Conservation (phyloP, 805 yeast species). For the Kodamaea restingae region DNA sequence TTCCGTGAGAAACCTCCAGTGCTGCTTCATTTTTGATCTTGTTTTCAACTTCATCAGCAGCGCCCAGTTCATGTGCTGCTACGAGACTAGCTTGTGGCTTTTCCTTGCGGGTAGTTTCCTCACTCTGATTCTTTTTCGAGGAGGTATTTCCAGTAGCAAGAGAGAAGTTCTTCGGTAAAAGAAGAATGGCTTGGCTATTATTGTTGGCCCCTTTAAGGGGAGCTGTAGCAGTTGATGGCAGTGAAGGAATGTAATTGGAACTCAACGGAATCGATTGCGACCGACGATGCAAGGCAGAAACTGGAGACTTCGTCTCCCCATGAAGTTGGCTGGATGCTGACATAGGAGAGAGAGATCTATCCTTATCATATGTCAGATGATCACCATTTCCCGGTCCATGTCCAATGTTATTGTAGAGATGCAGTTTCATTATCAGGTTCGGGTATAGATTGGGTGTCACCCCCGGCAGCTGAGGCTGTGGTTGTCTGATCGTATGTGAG, state of each 20-base stretch:
- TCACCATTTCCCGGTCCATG: background rate
- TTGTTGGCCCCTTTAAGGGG: background rate
- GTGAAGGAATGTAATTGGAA: conserved; percentile 16
- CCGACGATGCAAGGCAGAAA: conserved; percentile 23
- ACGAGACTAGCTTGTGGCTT: too few relatives aligned
- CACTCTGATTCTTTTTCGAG: background rate
- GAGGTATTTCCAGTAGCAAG: conserved; percentile 18
- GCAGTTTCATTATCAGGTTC: background rate
- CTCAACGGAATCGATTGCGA: conserved; percentile 33
- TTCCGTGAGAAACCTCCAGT: background rate
- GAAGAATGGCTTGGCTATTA: conserved; percentile 42
- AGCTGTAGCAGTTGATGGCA: conserved; percentile 3
- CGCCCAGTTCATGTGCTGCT: background rate
- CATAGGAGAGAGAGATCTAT: conserved; percentile 5
- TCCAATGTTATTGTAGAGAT: background rate
- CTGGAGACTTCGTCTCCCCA: conserved; percentile 6
- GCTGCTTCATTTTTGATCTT: background rate
- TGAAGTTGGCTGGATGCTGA: conserved; percentile 1
- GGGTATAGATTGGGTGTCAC: conserved; percentile 2
- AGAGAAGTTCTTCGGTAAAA: conserved; percentile 47
- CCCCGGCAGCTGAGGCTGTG: conserved; percentile 9
- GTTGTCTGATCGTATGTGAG: conserved; percentile 8
- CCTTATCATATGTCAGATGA: background rate
- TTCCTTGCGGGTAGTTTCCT: background rate
- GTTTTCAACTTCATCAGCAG: background rate